Evolutionary conservation across 2,329 filamentous ascomycete genomes (phyloP).

Genomic region (Davidsoniella australis): DNA sequence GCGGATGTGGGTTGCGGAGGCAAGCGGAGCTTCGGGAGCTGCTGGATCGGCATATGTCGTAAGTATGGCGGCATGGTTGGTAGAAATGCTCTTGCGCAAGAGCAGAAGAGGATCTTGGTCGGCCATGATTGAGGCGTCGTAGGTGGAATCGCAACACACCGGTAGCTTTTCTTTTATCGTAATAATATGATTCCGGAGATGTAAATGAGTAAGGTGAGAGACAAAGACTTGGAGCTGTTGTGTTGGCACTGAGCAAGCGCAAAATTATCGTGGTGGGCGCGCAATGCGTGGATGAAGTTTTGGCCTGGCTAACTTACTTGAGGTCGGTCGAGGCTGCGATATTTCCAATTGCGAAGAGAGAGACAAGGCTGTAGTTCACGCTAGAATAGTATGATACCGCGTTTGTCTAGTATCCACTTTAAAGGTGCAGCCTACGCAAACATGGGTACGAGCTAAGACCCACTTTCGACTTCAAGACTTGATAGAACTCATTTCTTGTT

Average conservation of each 20-base stretch:
- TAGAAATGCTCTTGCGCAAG: slow-evolving; percentile 66
- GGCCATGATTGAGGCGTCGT: slow-evolving; percentile 19
- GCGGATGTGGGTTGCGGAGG: slow-evolving; percentile 60
- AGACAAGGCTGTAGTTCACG: neutral
- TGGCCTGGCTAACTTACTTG: no score
- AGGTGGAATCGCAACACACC: neutral
- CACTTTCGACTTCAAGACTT: no score
- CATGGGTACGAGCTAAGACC: neutral
- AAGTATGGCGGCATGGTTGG: slow-evolving; percentile 51
- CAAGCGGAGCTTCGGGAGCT: slow-evolving; percentile 45
- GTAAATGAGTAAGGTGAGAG: no score
- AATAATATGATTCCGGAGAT: no score
- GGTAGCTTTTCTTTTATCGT: neutral
- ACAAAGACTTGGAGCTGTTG: neutral
- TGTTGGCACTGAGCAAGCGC: neutral
- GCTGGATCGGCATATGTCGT: slow-evolving; percentile 52
- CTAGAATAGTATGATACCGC: neutral
- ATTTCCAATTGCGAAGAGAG: no score
- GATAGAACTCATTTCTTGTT: no score
- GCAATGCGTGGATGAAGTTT: no score
- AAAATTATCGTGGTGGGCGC: no score
- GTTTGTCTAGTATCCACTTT: slow-evolving; percentile 4
- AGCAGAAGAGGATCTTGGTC: slow-evolving; percentile 66
- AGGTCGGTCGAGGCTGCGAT: neutral
- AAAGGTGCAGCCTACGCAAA: slow-evolving; percentile 1